Base-by-base conservation (phyloP, 139 green algal species). In the Protoeuglena noctilucae region DNA sequence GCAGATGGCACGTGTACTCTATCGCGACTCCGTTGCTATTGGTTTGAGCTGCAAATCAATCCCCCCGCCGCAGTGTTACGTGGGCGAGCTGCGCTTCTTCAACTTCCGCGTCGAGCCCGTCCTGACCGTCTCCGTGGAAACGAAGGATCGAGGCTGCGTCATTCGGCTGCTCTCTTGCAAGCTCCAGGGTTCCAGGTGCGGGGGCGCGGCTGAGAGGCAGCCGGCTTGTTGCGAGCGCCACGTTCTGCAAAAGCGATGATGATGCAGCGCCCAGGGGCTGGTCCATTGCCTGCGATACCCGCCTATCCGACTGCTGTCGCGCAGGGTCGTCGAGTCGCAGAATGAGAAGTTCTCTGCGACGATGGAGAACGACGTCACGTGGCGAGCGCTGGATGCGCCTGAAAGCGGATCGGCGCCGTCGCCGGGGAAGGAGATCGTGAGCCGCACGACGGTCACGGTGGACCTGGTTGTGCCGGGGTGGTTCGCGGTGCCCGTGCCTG, bases 81-180 rank as follows among this genome's bases (percentile, higher is more conserved):
- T 68, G 17, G 58, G 73, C 17, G 18, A 45, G 26, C 21, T 72
- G 1, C 40, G 58, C 1, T 69, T 76, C 53, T 66, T 76, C 26
- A 31, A 21, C 40, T 39, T 63, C 28, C 23, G 16, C 31, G 21
- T 63, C n/a, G 22, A 28, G 48, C 57, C 57, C 23, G 40, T 28
- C 47, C 19, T 63, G 28, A 63, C 47, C 16, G 47, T 63, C 29
- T 5, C 34, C 28, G 57, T 63, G 28, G 40, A 46, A 19, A 18
- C 43, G 22, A 31, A 56, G 21, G 57, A 19, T 28, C 12, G 3
- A 24, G 57, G 57, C 22, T 56, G 47, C 47, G 22, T 30, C 28
- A 53, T 63, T 43, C 29, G n/a, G 28, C 47, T 63, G 24, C 47
- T 56, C 14, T 24, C 31, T 9, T n/a, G n/a, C 23, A 19, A 56